Conservation (phyloP, 2,329 filamentous ascomycete species). For the Mollisia scopiformis region DNA sequence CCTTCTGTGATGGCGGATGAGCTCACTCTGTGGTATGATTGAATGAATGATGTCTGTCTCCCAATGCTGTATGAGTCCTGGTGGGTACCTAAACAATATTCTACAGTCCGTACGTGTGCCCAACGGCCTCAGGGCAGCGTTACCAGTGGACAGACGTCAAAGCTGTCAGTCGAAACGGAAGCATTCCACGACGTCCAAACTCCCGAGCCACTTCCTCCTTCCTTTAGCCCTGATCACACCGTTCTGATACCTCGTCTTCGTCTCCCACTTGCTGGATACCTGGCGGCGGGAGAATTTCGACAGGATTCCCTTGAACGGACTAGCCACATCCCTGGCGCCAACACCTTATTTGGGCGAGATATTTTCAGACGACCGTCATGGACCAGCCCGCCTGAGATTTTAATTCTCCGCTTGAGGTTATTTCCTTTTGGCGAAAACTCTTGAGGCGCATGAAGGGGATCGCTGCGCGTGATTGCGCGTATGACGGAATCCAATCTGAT, state of each 20-base stretch:
- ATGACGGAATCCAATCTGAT: conserved; percentile 26
- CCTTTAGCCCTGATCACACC: conserved; percentile 10
- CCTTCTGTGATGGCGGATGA: background rate
- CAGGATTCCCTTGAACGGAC: conserved; percentile 22
- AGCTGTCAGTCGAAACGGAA: conserved; percentile 1
- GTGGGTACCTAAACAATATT: conserved; percentile 1
- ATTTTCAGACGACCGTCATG: conserved; percentile 8
- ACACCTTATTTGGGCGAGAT: conserved; percentile 29
- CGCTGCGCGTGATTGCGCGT: conserved; percentile 23
- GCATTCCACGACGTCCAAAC: background rate
- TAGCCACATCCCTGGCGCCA: conserved; percentile 18
- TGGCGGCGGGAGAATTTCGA: conserved; percentile 26
- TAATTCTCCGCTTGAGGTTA: conserved; percentile 10
- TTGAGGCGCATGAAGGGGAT: conserved; percentile 17
- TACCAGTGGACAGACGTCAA: background rate
- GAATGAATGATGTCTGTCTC: background rate
- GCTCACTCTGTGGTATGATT: background rate
- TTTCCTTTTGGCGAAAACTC: background rate
- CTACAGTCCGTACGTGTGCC: background rate
- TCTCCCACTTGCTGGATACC: conserved; percentile 34
- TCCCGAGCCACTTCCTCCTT: background rate
- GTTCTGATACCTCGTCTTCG: conserved; percentile 21
- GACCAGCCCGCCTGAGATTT: too few species aligned
- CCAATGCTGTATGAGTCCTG: background rate
- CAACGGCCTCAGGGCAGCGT: conserved; percentile 14